Base-by-base conservation (phyloP, 805 yeast genomes). In the Tetrapisispora iriomotensis region DNA sequence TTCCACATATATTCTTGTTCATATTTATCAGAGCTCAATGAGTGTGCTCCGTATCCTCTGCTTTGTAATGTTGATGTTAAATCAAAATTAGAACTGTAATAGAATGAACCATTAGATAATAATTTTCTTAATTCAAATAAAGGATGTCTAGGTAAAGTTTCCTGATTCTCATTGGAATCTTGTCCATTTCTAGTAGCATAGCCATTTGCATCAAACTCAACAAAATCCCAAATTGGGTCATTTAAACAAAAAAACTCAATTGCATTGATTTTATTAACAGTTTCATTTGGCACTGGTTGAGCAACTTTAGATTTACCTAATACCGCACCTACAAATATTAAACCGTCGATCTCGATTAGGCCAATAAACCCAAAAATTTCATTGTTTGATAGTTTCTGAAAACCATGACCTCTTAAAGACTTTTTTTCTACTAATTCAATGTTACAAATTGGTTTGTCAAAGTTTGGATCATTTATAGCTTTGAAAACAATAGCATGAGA, bases 1-100 rank as follows among this genome's bases (percentile, higher is more conserved):
- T 92, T 92, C 98, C 99, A 92, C 96, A 92, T 90, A 55, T 82
- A 92, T 48, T 87, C 88, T 34, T 75, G 75, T 55, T 82, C 87
- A 49, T 75, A 79, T 32, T 81, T 67, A 48, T 74, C 79, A 44
- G 64, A 60, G 37, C 75, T 68, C 33, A 74, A 50, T 0, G 75
- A 63, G 38, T 64, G 60, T 2, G 60, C 54, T 29, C 61, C 57
- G 8, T 79, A 62, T 3, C 90, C 92, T 54, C 94, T 65, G 32
- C 74, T 68, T 61, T 90, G 96, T 44, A 92, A 63, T 4, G 79
- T 68, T n/a, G 85, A 79, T 0, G 98, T 92, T 49, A 92, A 62
- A 60, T 92, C 98, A 59, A 87, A 92, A 61, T 87, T 92, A 4
- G 85, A 78, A 40, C 95, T 84, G 62, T 82, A 92, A 62, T 84